Evolutionary conservation across 768 basidiomycete species (phyloP).

Genomic region (Mycena rebaudengoi): DNA sequence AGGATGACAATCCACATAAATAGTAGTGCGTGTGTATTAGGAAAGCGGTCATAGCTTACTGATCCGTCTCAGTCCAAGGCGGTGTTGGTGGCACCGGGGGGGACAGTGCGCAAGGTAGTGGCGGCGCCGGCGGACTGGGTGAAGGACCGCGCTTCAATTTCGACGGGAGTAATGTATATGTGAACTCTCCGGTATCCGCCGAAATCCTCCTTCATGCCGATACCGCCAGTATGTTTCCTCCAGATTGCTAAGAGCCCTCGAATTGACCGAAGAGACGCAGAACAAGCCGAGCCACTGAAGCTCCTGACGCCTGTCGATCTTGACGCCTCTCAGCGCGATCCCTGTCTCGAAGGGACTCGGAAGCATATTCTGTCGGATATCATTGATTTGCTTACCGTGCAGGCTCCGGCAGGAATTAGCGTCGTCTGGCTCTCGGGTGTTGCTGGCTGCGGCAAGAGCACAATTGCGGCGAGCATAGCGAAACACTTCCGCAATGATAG

Average conservation of each 20-base stretch:
- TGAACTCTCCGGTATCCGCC: too few species aligned
- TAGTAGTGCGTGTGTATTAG: too few species aligned
- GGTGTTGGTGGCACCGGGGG: too few species aligned
- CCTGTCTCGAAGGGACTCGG: not conserved
- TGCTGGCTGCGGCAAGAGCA: too few species aligned
- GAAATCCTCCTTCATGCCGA: not conserved
- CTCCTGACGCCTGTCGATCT: not conserved
- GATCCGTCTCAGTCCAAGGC: too few species aligned
- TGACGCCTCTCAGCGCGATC: not conserved
- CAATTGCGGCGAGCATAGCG: not conserved
- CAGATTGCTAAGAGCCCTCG: not conserved
- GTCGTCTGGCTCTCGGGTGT: not conserved
- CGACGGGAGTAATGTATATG: too few species aligned
- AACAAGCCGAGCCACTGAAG: not conserved
- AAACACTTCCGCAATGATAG: not conserved
- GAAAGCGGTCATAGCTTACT: too few species aligned
- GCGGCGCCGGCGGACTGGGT: not conserved
- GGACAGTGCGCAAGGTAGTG: too few species aligned
- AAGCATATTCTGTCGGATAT: not conserved
- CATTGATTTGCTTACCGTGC: not conserved
- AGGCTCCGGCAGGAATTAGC: not conserved
- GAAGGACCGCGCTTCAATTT: not conserved
- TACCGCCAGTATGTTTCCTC: not conserved
- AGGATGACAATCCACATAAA: too few species aligned
- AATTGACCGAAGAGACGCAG: not conserved